Percentiles rank a stretch among this genome's conserved stretches.
These are phyloP conservation scores for Calonectria pseudoturangicola DNA, from an alignment of 2,329 filamentous ascomycete genomes.

Conservation along the genomic window DNA sequence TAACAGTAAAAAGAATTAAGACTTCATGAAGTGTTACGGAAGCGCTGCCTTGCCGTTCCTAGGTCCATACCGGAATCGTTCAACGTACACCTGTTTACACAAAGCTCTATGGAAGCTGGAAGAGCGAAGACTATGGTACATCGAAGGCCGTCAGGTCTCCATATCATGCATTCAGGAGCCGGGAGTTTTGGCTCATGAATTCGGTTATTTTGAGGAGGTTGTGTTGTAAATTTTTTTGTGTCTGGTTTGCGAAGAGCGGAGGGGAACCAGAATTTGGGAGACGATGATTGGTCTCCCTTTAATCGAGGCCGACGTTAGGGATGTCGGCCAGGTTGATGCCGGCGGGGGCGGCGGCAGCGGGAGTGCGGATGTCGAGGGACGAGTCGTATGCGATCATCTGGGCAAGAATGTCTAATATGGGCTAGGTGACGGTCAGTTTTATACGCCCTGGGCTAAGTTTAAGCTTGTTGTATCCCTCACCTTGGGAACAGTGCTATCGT, in stretches of 20 bases:
- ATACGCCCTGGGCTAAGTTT: neutral
- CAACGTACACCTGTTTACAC: constrained; percentile 64
- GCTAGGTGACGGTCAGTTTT: constrained; percentile 68
- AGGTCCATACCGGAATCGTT: constrained; percentile 56
- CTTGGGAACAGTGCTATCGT: constrained; percentile 99
- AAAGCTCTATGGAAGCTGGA: constrained; percentile 63
- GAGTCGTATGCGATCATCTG: constrained; percentile 98
- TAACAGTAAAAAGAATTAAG: constrained; percentile 44
- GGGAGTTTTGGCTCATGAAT: constrained; percentile 38
- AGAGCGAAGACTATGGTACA: constrained; percentile 65
- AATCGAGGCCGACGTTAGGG: constrained; percentile 73
- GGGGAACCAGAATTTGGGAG: constrained; percentile 42
- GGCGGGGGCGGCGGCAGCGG: constrained; percentile 57
- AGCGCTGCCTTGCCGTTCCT: constrained; percentile 58
- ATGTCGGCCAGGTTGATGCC: constrained; percentile 68
- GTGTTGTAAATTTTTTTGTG: constrained; percentile 43
- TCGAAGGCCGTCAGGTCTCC: constrained; percentile 57
- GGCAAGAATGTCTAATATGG: constrained; percentile 95
- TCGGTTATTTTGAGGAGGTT: constrained; percentile 38
- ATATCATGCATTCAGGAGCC: constrained; percentile 42
- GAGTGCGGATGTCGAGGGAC: constrained; percentile 76
- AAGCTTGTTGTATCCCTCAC: constrained; percentile 64
- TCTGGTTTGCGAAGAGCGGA: constrained; percentile 48
- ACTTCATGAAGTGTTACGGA: constrained; percentile 57
- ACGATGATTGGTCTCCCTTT: constrained; percentile 54